Base-by-base conservation (phyloP, 345 rosid genomes). In the Eutrema heterophyllum region DNA sequence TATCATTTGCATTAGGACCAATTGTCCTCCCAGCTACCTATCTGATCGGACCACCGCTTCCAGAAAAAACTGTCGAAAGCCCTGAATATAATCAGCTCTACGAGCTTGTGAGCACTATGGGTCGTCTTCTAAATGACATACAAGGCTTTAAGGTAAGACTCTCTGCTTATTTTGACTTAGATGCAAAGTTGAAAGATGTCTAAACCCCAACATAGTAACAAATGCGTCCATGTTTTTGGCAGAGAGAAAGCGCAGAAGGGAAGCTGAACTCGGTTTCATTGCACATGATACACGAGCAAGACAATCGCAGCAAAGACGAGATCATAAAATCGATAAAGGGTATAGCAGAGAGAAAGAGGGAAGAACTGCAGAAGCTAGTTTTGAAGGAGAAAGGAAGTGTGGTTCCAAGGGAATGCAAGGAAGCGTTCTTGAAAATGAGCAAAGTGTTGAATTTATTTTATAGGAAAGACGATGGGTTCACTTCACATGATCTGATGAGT, bases 1-100 rank as follows among this genome's bases (percentile, higher is more conserved):
- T 83, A 40, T 92, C 97, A 61, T 83, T 88, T 71, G 97, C 97
- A 51, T 72, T 95, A 70, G 99, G 96, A 60, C 99, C 97, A 3
- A 84, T 90, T 46, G 82, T 92, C 70, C 93, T 92, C 71, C 97
- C 96, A 4, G 79, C 90, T 27, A 76, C 87, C n/a, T 92, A 85
- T 72, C 75, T 95, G 36, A 81, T 88, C 9, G 94, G 98, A 63
- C 94, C 98, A 43, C 78, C 62, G 57, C 82, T 95, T 38, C 61
- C 85, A 2, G 87, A 87, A 57, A 80, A 79, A 51, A 79, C 73
- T 6, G 78, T 78, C 9, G 70, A 72, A 67, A 79, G 81, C 77
- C 16, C 49, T 0, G 88, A 88, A 75, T 76, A 75, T 26, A 72
- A 74, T 39, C 58, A 78, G 50, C 81, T 95, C 18, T 88, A 41